Base-by-base conservation (phyloP, 192 early-diverging fungal genomes). In the Allomyces macrogynus region DNA sequence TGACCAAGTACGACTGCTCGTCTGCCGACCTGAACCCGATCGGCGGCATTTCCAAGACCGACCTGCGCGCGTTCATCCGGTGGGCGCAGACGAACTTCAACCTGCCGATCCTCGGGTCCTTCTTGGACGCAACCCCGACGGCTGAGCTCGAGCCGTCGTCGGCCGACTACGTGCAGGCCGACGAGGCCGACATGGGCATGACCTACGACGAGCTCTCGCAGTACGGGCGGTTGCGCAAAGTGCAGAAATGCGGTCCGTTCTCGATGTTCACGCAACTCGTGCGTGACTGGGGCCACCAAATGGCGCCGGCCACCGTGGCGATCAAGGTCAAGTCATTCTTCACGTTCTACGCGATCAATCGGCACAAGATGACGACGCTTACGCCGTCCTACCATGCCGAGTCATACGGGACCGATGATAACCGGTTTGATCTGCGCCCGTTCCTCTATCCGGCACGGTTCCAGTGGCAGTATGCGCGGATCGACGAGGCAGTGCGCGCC, bases 151-250 rank as follows among this genome's bases (percentile, higher is more conserved):
- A 97, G 65, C 96, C 96, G 1, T 84, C 88, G 43, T 88, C 92
- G 1, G 78, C 77, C 20, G 72, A 72, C 49, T 93, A 93, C 71
- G 79, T 81, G 24, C 96, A 99, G 71, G 81, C 86, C 0, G 90
- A 93, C 72, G 96, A 97, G 69, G 86, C 76, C 23, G 96, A 99
- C 68, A 99, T 99, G 96, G 93, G 92, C 14, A 97, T 99, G 94
- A 87, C 87, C 20, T 99, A 99, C 72, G 83, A 86, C 18, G 96
- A 99, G 63, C 79, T 99, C 0, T 88, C 90, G 12, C 77, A 78
- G 22, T 99, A 89, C 80, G 96, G 96, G 24, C 78, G 87, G 14
- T 74, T 97, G 62, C 86, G 96, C 8, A 95, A 93, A 68, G 80
- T 95, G 27, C 69, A 78, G 40, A 83, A 84, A 63, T 91, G 88